These are phyloP conservation scores for Suhomyces kunorum DNA, from an alignment of 1,139 yeast genomes.

Conservation along the genomic window DNA sequence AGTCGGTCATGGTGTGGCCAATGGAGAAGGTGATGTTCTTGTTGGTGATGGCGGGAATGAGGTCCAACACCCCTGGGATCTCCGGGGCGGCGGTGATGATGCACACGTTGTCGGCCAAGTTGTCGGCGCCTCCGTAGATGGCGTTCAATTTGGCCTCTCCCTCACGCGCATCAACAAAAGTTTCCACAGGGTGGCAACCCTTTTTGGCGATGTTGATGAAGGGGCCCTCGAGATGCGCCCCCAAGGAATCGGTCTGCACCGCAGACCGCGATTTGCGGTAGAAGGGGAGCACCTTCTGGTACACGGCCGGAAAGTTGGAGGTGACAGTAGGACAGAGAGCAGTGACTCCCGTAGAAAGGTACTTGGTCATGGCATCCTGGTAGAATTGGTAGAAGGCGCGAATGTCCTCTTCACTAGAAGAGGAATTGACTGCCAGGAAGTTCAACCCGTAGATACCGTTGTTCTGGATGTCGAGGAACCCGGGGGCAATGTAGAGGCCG, in stretches of 20 bases:
- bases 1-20: conserved; percentile 59
- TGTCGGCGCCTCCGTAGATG: conserved; percentile 48
- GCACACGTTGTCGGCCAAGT: conserved; percentile 44
- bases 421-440: conserved; percentile 44
- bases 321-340: conserved; percentile 63
- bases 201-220: conserved; percentile 56
- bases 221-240: conserved; percentile 70
- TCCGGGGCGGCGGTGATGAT: conserved; percentile 68
- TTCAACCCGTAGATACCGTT: conserved; percentile 65
- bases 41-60: conserved; percentile 43
- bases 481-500: conserved; percentile 57
- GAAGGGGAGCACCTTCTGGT: conserved; percentile 51
- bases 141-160: conserved; percentile 39
- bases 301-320: conserved; percentile 55
- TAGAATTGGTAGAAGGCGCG: conserved; percentile 34
- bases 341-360: conserved; percentile 59
- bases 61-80: conserved; percentile 53
- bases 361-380: conserved; percentile 49
- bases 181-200: conserved; percentile 64
- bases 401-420: conserved; percentile 39
- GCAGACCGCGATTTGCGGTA: conserved; percentile 39
- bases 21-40: conserved; percentile 49
- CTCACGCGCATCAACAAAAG: conserved; percentile 50
- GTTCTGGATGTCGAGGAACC: conserved; percentile 61
- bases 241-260: conserved; percentile 53